Conservation (phyloP, 306 rosid genomes). For the Lithocarpus polystachyus region DNA sequence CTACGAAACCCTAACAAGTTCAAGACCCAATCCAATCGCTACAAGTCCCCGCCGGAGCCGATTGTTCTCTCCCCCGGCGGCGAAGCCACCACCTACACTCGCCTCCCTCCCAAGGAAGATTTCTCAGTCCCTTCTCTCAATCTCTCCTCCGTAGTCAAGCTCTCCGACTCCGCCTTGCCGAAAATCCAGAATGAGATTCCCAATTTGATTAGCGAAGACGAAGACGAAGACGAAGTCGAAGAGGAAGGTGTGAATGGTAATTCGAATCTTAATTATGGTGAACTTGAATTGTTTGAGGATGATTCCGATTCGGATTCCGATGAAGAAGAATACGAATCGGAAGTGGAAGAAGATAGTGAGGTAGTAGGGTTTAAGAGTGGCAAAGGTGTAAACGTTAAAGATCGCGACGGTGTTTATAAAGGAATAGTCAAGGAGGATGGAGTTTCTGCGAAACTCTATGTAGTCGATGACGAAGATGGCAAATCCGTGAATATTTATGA, state of each 20-base stretch:
- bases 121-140: slow-evolving; percentile 31
- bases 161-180: slow-evolving; percentile 51
- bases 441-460: slow-evolving; percentile 3
- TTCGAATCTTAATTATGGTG: slow-evolving; percentile 20
- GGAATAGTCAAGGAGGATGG: slow-evolving; percentile 8
- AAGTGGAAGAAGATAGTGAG: slow-evolving; percentile 1
- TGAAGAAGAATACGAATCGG: slow-evolving; percentile 26
- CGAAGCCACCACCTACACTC: slow-evolving; percentile 82
- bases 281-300: slow-evolving; percentile 36
- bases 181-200: slow-evolving; percentile 22
- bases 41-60: slow-evolving; percentile 32
- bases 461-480: not conserved
- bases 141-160: slow-evolving; percentile 60
- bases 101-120: slow-evolving; percentile 82
- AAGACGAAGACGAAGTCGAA: slow-evolving; percentile 8
- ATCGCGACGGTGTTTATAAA: not conserved
- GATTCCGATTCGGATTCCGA: slow-evolving; percentile 31
- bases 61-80: slow-evolving; percentile 37
- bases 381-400: not conserved
- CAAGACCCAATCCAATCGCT: slow-evolving; percentile 13
- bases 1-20: slow-evolving; percentile 27
- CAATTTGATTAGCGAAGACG: slow-evolving; percentile 20
- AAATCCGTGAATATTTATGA: slow-evolving; percentile 7
- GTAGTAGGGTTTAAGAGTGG: slow-evolving; percentile 10
- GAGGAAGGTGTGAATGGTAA: slow-evolving; percentile 8